phyloP scores from a whole-genome alignment of 306 rosid species.

The Senna siamea region DNA sequence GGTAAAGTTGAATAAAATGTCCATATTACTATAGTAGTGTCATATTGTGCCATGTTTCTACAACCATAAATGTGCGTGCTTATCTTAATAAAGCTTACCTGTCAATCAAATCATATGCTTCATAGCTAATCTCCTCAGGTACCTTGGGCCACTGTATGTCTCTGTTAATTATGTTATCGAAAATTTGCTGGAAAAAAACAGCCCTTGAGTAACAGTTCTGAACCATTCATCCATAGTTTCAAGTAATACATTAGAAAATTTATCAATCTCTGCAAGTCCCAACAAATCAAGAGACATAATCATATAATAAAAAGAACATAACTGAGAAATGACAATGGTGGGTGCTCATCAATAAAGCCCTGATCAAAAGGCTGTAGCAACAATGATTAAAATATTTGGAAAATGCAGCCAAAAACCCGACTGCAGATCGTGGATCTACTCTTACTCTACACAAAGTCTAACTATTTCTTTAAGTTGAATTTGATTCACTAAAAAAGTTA shows the following conservation, averaged over 20 bases:
- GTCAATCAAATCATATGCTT: conserved; percentile 80
- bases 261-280: neutral
- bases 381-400: neutral
- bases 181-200: conserved; percentile 76
- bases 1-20: conserved; percentile 13
- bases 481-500: no score
- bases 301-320: conserved; percentile 8
- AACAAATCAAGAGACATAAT: conserved; percentile 27
- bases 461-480: no score
- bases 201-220: conserved; percentile 29
- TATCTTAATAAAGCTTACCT: conserved; percentile 59
- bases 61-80: conserved; percentile 50
- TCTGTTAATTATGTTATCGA: conserved; percentile 92
- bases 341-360: conserved; percentile 1
- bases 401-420: neutral
- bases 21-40: neutral
- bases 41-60: neutral
- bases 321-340: neutral
- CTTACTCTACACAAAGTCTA: no score
- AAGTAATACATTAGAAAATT: neutral
- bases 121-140: conserved; percentile 84
- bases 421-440: neutral
- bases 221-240: conserved; percentile 29
- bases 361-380: neutral
- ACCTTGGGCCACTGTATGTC: conserved; percentile 90